These are phyloP conservation scores for Lizanozyma gosingica DNA, from an alignment of 1,139 yeast genomes.

Conservation along the genomic window DNA sequence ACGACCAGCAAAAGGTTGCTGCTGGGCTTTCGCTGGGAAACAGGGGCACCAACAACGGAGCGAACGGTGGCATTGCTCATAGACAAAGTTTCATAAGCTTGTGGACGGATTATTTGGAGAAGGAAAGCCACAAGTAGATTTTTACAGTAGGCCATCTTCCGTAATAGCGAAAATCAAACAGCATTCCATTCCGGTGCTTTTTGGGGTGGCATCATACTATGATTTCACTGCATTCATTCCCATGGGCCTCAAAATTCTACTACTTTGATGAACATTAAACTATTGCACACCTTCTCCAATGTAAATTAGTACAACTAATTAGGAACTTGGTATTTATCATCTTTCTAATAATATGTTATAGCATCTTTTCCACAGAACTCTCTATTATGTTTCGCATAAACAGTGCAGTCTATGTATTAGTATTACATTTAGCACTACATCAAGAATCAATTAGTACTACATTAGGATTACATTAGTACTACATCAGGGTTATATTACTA, in stretches of 20 bases:
- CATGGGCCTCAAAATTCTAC: too few relatives aligned
- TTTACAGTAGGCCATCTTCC: constrained; percentile 3
- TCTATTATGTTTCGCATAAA: too few relatives aligned
- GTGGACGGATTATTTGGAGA: constrained; percentile 86
- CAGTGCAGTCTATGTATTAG: too few relatives aligned
- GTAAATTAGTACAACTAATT: too few relatives aligned
- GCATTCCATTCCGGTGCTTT: not conserved
- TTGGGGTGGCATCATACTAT: not conserved
- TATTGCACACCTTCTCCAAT: constrained; percentile 1
- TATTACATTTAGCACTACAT: too few relatives aligned
- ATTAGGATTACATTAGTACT: too few relatives aligned
- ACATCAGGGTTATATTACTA: too few relatives aligned
- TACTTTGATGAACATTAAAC: not conserved
- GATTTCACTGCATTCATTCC: not conserved
- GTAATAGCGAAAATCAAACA: not conserved
- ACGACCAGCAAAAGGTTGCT: constrained; percentile 66
- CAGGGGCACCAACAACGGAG: constrained; percentile 13
- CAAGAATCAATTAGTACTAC: too few relatives aligned
- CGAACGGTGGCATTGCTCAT: constrained; percentile 16
- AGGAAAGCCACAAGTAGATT: constrained; percentile 42
- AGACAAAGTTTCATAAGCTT: constrained; percentile 73
- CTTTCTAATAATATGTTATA: constrained; percentile 4
- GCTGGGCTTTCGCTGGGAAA: constrained; percentile 52
- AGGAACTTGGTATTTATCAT: not conserved
- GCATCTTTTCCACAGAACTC: too few relatives aligned